Conservation (phyloP, 2,329 filamentous ascomycete species). For the Nigrospora osmanthi region DNA sequence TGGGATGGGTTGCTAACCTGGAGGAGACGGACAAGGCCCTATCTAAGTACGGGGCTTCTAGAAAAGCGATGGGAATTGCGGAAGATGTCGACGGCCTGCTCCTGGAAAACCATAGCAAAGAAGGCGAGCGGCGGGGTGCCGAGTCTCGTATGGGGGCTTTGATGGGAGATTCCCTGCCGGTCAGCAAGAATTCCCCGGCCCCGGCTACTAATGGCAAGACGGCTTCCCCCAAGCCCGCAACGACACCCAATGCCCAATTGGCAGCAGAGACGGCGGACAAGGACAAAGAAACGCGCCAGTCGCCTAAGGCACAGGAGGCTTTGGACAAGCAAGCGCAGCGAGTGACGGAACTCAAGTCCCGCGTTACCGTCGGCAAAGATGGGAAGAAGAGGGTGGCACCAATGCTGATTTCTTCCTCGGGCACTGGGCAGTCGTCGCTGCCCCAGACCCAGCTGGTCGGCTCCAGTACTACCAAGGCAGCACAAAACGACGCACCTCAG, state of each 20-base stretch:
- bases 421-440: slow-evolving; percentile 77
- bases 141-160: slow-evolving; percentile 97
- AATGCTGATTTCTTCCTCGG: slow-evolving; percentile 82
- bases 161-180: slow-evolving; percentile 72
- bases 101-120: slow-evolving; percentile 87
- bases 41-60: slow-evolving; percentile 83
- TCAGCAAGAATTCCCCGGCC: slow-evolving; percentile 38
- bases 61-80: slow-evolving; percentile 82
- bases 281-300: slow-evolving; percentile 24
- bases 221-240: slow-evolving; percentile 25
- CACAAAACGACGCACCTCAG: slow-evolving; percentile 66
- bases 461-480: slow-evolving; percentile 54
- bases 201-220: slow-evolving; percentile 40
- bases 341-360: slow-evolving; percentile 66
- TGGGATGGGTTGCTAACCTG: slow-evolving; percentile 79
- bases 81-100: slow-evolving; percentile 86
- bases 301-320: slow-evolving; percentile 32
- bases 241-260: slow-evolving; percentile 23
- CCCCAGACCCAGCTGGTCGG: slow-evolving; percentile 85
- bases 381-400: slow-evolving; percentile 95
- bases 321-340: slow-evolving; percentile 46
- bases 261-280: slow-evolving; percentile 17
- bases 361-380: slow-evolving; percentile 92
- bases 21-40: slow-evolving; percentile 90
- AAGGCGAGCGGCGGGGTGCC: slow-evolving; percentile 78